These are phyloP conservation scores for Dichomitus squalens DNA, from an alignment of 1,284 basidiomycete species.

Conservation along the genomic window DNA sequence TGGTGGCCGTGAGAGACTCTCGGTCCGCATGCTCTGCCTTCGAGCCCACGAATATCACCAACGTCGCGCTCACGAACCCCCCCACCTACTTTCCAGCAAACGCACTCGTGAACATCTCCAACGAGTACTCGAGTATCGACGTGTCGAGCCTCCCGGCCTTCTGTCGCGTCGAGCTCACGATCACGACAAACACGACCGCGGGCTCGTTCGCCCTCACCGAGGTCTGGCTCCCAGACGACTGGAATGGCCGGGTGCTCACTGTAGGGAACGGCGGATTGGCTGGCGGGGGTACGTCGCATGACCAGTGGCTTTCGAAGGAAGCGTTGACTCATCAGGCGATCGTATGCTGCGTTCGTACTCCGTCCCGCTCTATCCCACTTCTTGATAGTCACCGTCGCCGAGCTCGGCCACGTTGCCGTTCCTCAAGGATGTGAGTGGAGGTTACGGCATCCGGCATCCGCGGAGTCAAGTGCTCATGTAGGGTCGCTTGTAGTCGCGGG, in stretches of 20 bases:
- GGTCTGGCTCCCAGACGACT: slow-evolving; percentile 33
- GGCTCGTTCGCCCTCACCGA: slow-evolving; percentile 29
- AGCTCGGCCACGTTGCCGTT: slow-evolving; percentile 30
- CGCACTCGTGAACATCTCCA: slow-evolving; percentile 23
- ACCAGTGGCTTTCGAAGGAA: not conserved
- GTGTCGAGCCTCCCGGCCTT: slow-evolving; percentile 23
- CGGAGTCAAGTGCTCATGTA: not conserved
- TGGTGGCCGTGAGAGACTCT: not conserved
- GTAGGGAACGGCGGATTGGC: slow-evolving; percentile 32
- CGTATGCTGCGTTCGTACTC: not conserved
- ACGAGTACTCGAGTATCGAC: slow-evolving; percentile 26
- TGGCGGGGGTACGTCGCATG: slow-evolving; percentile 27
- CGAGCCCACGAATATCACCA: not conserved
- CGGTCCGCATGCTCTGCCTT: slow-evolving; percentile 10
- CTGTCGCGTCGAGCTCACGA: slow-evolving; percentile 25
- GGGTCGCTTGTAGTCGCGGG: slow-evolving; percentile 27
- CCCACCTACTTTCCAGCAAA: slow-evolving; percentile 19
- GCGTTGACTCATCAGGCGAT: not conserved
- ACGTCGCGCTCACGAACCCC: slow-evolving; percentile 8
- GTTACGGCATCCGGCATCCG: not conserved
- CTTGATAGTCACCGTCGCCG: slow-evolving; percentile 27
- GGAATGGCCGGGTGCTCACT: slow-evolving; percentile 32
- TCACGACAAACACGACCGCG: slow-evolving; percentile 28
- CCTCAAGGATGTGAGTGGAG: slow-evolving; percentile 28
- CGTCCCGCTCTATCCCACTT: not conserved